Evolutionary conservation across 495 filamentous ascomycete species (phyloP).

Genomic region (Xylaria telfairii): DNA sequence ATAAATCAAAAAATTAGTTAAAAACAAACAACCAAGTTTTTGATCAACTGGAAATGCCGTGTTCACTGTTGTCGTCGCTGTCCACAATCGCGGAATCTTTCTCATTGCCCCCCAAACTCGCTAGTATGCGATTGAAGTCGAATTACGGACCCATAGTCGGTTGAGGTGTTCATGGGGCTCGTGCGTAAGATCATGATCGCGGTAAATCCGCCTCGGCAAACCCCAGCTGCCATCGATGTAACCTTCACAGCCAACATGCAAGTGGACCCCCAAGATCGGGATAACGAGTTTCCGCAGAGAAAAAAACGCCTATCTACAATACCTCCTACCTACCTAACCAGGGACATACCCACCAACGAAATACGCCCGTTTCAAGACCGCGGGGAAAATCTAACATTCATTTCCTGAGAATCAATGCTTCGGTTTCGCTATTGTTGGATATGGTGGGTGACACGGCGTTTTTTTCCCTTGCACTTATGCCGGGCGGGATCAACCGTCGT

Average conservation of each 20-base stretch:
- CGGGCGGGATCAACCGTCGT: not conserved
- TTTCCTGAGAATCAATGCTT: not conserved
- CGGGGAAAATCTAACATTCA: not conserved
- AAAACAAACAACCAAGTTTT: too few species aligned
- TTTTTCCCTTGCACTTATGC: not conserved
- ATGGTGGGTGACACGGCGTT: not conserved
- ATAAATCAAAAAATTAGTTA: not conserved
- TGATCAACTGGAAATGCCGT: not conserved
- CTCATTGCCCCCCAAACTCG: not conserved
- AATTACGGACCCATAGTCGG: too few species aligned
- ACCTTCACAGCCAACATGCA: not conserved
- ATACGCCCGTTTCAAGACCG: slow-evolving; percentile 7
- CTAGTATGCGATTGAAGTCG: not conserved
- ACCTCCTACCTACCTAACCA: not conserved
- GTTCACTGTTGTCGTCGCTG: not conserved
- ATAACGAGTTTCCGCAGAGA: slow-evolving; percentile 1
- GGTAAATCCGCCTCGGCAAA: slow-evolving; percentile 4
- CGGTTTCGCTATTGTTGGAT: not conserved
- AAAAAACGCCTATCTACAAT: not conserved
- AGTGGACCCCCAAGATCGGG: slow-evolving; percentile 10
- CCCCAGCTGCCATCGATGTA: not conserved
- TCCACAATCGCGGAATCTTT: not conserved
- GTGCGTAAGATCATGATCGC: not conserved
- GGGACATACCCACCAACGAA: not conserved
- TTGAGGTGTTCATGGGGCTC: not conserved